Evolutionary conservation across 495 filamentous ascomycete species (phyloP).

Genomic region (Penicillium longicatenatum): DNA sequence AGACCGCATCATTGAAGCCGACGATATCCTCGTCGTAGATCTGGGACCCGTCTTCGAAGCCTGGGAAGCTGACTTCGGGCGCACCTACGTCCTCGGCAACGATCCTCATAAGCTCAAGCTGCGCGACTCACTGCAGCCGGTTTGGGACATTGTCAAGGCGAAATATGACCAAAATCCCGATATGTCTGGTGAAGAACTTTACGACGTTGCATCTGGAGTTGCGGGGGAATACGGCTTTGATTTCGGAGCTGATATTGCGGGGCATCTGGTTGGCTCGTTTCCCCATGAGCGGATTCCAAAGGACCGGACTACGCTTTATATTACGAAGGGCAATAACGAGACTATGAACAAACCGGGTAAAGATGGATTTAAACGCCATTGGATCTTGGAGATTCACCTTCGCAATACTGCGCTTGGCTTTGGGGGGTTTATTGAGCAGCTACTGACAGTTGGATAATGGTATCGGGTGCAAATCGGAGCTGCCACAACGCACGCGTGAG

Average conservation of each 20-base stretch:
- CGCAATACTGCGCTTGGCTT: slow-evolving; percentile 37
- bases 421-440: slow-evolving; percentile 47
- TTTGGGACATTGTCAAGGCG: slow-evolving; percentile 43
- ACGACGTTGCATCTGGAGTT: slow-evolving; percentile 33
- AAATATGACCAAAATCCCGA: slow-evolving; percentile 34
- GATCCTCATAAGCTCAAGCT: slow-evolving; percentile 46
- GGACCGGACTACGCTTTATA: slow-evolving; percentile 44
- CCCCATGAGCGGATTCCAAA: slow-evolving; percentile 53
- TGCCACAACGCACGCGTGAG: too few relatives aligned
- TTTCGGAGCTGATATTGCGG: slow-evolving; percentile 46
- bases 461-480: too few relatives aligned
- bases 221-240: slow-evolving; percentile 32
- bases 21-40: slow-evolving; percentile 54
- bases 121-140: slow-evolving; percentile 45
- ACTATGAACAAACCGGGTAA: slow-evolving; percentile 36
- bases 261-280: slow-evolving; percentile 45
- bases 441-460: slow-evolving; percentile 39
- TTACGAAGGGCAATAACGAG: slow-evolving; percentile 42
- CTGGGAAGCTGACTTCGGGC: slow-evolving; percentile 55
- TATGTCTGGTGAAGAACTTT: slow-evolving; percentile 48
- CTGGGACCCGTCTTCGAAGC: slow-evolving; percentile 53
- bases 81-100: slow-evolving; percentile 49
- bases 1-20: slow-evolving; percentile 46
- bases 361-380: slow-evolving; percentile 47
- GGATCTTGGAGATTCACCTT: slow-evolving; percentile 56